Base-by-base conservation (phyloP, 345 rosid species). In the Gossypium arboreum region DNA sequence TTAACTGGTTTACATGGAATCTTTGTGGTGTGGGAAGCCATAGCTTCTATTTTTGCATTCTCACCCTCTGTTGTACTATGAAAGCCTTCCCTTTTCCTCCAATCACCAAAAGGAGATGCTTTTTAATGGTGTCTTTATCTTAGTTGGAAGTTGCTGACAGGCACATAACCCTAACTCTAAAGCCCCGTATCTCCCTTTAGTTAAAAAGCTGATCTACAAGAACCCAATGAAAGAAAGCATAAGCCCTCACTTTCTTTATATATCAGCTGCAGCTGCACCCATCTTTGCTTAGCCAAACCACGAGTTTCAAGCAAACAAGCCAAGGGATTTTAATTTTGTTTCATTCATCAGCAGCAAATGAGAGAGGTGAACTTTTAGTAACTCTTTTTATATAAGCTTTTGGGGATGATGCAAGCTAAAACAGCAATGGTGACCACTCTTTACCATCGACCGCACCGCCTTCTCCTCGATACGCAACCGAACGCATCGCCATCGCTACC, bases 401-500 rank as follows among this genome's bases (percentile, higher is more conserved):
- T 54, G 50, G 25, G 20, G 34, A 44, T 45, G 34, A 22, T 43
- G 25, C 48, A 39, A 47, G 50, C 22, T 34, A 17, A 54, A 51
- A 41, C 34, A 61, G 73, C 24, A 24, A 79, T 76, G 83, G 74
- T 11, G 59, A 57, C 17, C 17, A 25, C 54, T 34, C 77, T 80
- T 50, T 43, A 67, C 54, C 85, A 83, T 60, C 81, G 81, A 4
- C 82, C 82, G 0, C 86, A 85, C 64, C 85, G 93, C 13, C 77
- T 83, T 9, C 85, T 89, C 34, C 82, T 87, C 9, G 80, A 77
- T 11, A 48, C 73, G 41, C 76, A 76, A 47, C 16, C 87, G 60
- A 76, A 51, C 61, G 58, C 74, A 0, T 75, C 54, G 44, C 77
- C 79, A 64, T 73, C 50, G 39, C 76, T 73, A 68, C 71, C 68